Evolutionary conservation across 2,329 filamentous ascomycete species (phyloP).

Genomic region (Talaromyces sp.): DNA sequence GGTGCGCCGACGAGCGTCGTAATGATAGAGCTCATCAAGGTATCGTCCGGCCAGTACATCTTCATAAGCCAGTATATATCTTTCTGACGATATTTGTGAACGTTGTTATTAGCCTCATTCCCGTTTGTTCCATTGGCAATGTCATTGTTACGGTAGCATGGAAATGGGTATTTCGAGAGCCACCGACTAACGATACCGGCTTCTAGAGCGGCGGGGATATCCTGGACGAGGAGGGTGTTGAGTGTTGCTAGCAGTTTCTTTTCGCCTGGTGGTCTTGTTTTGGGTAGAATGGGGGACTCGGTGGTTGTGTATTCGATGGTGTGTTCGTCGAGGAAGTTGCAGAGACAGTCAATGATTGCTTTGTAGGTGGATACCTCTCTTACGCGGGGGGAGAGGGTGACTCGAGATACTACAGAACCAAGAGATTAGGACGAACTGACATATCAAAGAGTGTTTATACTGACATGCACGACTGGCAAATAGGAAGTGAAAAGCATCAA

Average conservation of each 20-base stretch:
- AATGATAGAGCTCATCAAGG: constrained; percentile 44
- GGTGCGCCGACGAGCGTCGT: constrained; percentile 35
- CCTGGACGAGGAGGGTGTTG: constrained; percentile 59
- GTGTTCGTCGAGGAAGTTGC: constrained; percentile 40
- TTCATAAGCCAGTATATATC: constrained; percentile 42
- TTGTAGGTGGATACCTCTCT: constrained; percentile 36
- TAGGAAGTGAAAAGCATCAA: constrained; percentile 44
- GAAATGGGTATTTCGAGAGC: constrained; percentile 67
- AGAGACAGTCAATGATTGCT: constrained; percentile 41
- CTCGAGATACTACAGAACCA: constrained; percentile 32
- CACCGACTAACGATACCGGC: constrained; percentile 68
- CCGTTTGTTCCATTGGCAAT: background rate
- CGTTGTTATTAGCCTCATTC: background rate
- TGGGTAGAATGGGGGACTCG: constrained; percentile 37
- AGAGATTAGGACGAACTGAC: background rate
- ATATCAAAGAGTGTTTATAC: background rate
- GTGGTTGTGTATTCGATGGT: constrained; percentile 33
- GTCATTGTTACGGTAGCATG: constrained; percentile 55
- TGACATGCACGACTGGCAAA: constrained; percentile 39
- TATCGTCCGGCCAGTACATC: constrained; percentile 42
- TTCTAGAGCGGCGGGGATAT: constrained; percentile 55
- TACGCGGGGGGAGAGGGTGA: constrained; percentile 32
- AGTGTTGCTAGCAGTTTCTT: constrained; percentile 51
- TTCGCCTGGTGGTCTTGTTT: constrained; percentile 42
- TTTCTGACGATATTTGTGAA: constrained; percentile 29